Percentiles rank a stretch among this genome's conserved stretches.
Evolutionary conservation across 228 moss, liverwort and hornwort species (phyloP).

Genomic region (Sphagnum magellanicum): DNA sequence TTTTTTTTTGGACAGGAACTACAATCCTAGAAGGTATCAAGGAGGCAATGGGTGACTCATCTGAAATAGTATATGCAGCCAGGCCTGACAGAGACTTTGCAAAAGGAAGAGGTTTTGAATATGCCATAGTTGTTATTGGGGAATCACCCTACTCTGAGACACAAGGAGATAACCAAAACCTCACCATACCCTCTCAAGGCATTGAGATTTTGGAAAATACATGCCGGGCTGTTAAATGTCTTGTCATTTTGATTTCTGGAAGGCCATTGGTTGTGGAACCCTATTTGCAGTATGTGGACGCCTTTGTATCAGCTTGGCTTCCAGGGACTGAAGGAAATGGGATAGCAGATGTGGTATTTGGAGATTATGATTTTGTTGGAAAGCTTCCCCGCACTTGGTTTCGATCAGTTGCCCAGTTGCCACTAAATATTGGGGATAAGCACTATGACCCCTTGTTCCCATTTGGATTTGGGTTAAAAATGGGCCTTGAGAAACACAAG

Average conservation of each 20-base stretch:
- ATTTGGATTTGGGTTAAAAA: constrained; percentile 51
- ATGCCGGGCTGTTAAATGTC: constrained; percentile 56
- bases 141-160: constrained; percentile 78
- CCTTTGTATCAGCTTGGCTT: constrained; percentile 84
- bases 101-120: constrained; percentile 43
- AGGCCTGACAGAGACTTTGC: constrained; percentile 14
- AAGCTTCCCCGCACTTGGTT: constrained; percentile 75
- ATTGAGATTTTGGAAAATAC: constrained; percentile 43
- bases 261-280: constrained; percentile 72
- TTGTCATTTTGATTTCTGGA: constrained; percentile 71
- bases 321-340: constrained; percentile 84
- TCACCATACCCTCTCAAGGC: constrained; percentile 56
- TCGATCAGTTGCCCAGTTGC: constrained; percentile 38
- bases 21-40: constrained; percentile 63
- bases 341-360: constrained; percentile 74
- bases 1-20: constrained; percentile 36
- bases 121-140: constrained; percentile 81
- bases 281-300: constrained; percentile 49
- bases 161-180: constrained; percentile 64
- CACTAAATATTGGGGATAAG: constrained; percentile 53
- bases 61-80: constrained; percentile 50
- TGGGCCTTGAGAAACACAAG: constrained; percentile 26
- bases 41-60: constrained; percentile 34
- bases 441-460: constrained; percentile 49
- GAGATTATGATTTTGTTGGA: constrained; percentile 64